A percentile compares a stretch with the other conserved stretches of the same genome.
Evolutionary conservation across 2,329 filamentous ascomycete species (phyloP).

Genomic region (Septoria petroselini): DNA sequence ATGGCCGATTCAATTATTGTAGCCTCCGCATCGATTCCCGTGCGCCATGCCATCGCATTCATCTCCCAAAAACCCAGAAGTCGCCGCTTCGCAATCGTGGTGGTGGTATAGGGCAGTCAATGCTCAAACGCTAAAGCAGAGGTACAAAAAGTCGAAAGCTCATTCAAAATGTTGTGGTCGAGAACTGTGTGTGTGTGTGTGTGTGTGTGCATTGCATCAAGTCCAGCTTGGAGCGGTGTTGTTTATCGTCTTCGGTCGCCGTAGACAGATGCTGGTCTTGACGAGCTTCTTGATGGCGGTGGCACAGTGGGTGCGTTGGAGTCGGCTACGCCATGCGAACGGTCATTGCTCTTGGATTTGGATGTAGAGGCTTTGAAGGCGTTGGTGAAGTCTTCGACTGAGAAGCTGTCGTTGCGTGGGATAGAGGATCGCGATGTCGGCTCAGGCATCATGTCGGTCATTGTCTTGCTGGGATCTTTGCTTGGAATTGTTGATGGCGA

Average conservation of each 20-base stretch:
- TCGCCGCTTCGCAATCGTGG: background rate
- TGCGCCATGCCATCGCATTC: background rate
- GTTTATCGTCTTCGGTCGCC: slow-evolving; percentile 26
- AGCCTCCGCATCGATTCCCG: background rate
- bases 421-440: slow-evolving; percentile 28
- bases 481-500: slow-evolving; percentile 6
- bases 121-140: background rate
- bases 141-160: background rate
- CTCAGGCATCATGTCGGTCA: slow-evolving; percentile 38
- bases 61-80: background rate
- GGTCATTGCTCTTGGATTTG: slow-evolving; percentile 35
- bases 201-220: slow-evolving; percentile 18
- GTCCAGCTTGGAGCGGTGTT: slow-evolving; percentile 17
- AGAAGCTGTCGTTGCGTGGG: slow-evolving; percentile 40
- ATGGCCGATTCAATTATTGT: background rate
- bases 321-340: slow-evolving; percentile 31
- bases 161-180: background rate
- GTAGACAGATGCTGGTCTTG: slow-evolving; percentile 32
- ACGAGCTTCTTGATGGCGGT: slow-evolving; percentile 34
- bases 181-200: background rate
- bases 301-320: slow-evolving; percentile 33
- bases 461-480: slow-evolving; percentile 22
- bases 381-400: slow-evolving; percentile 35
- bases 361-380: slow-evolving; percentile 36
- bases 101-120: background rate